phyloP scores from a whole-genome alignment of 139 green algal genomes.

The Micractinium conductrix region DNA sequence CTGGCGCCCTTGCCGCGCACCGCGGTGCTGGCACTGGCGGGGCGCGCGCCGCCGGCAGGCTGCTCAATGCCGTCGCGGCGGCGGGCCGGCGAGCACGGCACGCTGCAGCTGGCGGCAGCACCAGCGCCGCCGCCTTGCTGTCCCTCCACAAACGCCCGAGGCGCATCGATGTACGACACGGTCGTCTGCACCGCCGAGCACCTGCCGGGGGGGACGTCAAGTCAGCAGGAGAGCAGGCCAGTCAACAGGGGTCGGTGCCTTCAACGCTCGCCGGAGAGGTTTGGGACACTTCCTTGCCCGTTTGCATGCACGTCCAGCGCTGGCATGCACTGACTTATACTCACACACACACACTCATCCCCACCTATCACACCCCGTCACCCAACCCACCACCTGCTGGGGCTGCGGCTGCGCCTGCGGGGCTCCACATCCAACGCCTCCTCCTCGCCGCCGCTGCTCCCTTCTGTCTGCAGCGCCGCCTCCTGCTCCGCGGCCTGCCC shows the following conservation, averaged over 20 bases:
- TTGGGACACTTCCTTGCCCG: too few species aligned
- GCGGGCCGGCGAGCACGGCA: not conserved
- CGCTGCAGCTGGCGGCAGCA: not conserved
- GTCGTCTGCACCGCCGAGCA: slow-evolving; percentile 14
- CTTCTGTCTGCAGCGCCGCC: too few species aligned
- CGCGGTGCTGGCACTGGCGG: not conserved
- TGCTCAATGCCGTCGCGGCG: too few species aligned
- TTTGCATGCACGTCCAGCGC: too few species aligned
- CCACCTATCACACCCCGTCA: too few species aligned
- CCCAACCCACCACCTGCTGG: too few species aligned
- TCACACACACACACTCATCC: too few species aligned
- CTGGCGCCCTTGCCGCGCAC: not conserved
- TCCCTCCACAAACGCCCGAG: not conserved
- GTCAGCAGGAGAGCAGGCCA: not conserved
- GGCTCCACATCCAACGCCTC: not conserved
- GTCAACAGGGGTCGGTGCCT: not conserved
- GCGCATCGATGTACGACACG: slow-evolving; percentile 1
- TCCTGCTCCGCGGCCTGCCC: too few species aligned
- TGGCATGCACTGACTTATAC: too few species aligned
- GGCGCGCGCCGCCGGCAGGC: not conserved
- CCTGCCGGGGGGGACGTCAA: not conserved
- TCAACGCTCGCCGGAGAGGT: too few species aligned
- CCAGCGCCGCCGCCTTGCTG: too few species aligned
- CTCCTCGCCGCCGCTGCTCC: not conserved
- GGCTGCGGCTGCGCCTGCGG: too few species aligned